phyloP scores from a whole-genome alignment of 768 basidiomycete genomes.

The Mycena venus region DNA sequence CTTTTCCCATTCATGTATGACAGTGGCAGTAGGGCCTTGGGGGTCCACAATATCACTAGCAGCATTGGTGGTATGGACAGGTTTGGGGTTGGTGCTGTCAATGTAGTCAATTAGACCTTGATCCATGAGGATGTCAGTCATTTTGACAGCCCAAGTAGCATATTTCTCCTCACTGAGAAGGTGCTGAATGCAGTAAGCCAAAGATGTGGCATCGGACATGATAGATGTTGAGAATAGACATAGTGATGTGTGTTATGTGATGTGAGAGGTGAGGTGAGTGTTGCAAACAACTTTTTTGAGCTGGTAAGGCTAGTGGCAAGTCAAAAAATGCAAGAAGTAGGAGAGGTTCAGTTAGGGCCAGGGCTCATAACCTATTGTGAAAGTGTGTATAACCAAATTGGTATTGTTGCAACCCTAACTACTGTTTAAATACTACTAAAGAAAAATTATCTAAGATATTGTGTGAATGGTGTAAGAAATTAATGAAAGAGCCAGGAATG shows the following conservation, averaged over 20 bases:
- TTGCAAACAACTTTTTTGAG: conserved; percentile 20
- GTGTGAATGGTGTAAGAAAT: no score
- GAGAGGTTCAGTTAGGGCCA: conserved; percentile 2
- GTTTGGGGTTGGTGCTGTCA: background rate
- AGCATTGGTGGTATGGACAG: background rate
- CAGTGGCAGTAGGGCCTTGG: background rate
- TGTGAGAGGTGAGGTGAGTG: conserved; percentile 15
- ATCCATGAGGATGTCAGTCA: conserved; percentile 41
- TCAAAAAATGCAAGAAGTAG: background rate
- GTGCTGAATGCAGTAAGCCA: conserved; percentile 34
- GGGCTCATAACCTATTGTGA: conserved; percentile 21
- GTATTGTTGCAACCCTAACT: background rate
- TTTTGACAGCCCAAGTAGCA: conserved; percentile 33
- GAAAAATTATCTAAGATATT: conserved; percentile 8
- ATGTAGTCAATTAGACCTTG: conserved; percentile 30
- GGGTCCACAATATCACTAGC: background rate
- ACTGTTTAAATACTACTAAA: conserved; percentile 9
- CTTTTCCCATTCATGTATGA: background rate
- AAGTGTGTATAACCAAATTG: background rate
- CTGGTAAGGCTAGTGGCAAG: background rate
- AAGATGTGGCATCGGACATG: conserved; percentile 30
- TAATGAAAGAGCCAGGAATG: no score
- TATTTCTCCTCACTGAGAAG: conserved; percentile 35
- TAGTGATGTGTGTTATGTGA: conserved; percentile 8
- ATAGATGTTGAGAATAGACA: conserved; percentile 2